A percentile compares a stretch with the other conserved stretches of the same genome.
Conservation (phyloP, 768 basidiomycete species). For the Kwoniella newhampshirensis region DNA sequence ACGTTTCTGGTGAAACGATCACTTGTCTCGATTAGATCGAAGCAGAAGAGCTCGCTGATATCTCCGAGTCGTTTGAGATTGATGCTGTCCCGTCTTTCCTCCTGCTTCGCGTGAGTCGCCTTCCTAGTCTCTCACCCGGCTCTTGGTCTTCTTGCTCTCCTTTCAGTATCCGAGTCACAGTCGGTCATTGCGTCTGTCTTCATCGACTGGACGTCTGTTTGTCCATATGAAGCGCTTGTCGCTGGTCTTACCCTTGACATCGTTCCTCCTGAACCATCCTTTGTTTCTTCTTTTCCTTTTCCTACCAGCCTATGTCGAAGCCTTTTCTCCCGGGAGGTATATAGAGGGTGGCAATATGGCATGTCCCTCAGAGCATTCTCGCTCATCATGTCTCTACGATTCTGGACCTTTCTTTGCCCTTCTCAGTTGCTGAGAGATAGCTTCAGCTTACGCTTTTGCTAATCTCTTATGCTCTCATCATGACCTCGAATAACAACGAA, state of each 20-base stretch:
- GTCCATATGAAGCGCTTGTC: too few relatives aligned
- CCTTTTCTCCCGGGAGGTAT: too few relatives aligned
- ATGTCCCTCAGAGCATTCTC: too few relatives aligned
- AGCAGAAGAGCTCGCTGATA: slow-evolving; percentile 61
- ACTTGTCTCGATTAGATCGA: slow-evolving; percentile 40
- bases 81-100: slow-evolving; percentile 83
- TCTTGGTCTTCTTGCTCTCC: slow-evolving; percentile 30
- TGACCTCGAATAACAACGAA: not conserved
- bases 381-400: too few relatives aligned
- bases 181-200: not conserved
- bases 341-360: not conserved
- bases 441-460: too few relatives aligned
- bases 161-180: not conserved
- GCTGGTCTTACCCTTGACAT: not conserved
- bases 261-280: not conserved
- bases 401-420: not conserved
- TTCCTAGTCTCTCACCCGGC: slow-evolving; percentile 1
- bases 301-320: too few relatives aligned
- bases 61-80: slow-evolving; percentile 88
- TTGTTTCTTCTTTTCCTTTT: slow-evolving; percentile 1
- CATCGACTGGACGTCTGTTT: too few relatives aligned
- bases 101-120: slow-evolving; percentile 66
- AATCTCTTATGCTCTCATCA: not conserved
- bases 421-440: too few relatives aligned
- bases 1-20: not conserved